Conservation (phyloP, 1,284 basidiomycete species). For the Pascua sp. region DNA sequence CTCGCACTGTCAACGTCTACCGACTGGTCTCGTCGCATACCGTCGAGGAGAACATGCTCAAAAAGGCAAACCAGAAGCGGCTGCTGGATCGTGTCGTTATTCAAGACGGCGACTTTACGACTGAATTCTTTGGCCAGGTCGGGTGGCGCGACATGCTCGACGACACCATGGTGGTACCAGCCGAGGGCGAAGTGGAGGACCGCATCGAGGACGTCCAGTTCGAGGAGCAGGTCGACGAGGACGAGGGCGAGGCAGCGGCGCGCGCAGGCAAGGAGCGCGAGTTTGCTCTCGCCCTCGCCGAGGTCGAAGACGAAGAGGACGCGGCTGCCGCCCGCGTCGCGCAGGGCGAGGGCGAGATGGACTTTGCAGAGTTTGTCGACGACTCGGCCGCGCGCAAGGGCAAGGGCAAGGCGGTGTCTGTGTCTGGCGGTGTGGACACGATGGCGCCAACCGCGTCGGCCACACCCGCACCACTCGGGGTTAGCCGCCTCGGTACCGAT, state of each 20-base stretch:
- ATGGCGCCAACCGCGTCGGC: background rate
- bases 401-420: constrained; percentile 6
- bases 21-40: constrained; percentile 80
- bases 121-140: constrained; percentile 54
- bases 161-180: constrained; percentile 36
- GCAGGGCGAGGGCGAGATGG: constrained; percentile 72
- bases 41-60: constrained; percentile 93
- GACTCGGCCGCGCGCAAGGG: constrained; percentile 15
- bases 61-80: constrained; percentile 94
- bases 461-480: background rate
- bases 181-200: constrained; percentile 50
- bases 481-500: background rate
- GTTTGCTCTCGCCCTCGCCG: constrained; percentile 66
- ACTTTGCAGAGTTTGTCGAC: constrained; percentile 69
- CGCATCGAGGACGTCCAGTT: constrained; percentile 33
- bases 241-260: constrained; percentile 31
- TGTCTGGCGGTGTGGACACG: background rate
- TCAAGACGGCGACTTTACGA: constrained; percentile 81
- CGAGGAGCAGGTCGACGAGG: constrained; percentile 31
- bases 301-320: constrained; percentile 86
- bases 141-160: constrained; percentile 86
- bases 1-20: constrained; percentile 94
- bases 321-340: constrained; percentile 75
- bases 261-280: constrained; percentile 46
- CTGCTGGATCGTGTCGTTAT: constrained; percentile 88